A percentile compares a stretch with the other conserved stretches of the same genome.
Evolutionary conservation across 176 grass and related monocot species (phyloP).

Genomic region (Lolium multiflorum): DNA sequence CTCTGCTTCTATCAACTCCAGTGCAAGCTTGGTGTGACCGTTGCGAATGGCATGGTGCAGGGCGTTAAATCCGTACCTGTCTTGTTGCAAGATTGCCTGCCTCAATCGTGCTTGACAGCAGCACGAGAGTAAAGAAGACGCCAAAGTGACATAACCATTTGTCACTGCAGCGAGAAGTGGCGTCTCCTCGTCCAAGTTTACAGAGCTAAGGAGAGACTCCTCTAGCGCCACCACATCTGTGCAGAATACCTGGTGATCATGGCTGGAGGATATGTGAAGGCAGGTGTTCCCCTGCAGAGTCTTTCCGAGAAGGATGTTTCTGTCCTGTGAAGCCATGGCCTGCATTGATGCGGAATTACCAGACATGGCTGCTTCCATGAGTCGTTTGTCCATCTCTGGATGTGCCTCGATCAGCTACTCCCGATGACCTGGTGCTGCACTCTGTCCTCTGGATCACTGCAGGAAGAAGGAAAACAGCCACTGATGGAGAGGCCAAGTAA

Average conservation of each 20-base stretch:
- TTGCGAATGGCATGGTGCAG: slow-evolving; percentile 15
- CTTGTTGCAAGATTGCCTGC: neutral
- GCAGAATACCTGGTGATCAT: neutral
- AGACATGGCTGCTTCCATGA: neutral
- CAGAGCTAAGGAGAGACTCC: neutral
- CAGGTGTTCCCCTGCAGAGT: slow-evolving; percentile 26
- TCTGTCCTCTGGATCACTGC: too few species aligned
- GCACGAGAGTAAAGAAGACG: neutral
- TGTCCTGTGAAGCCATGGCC: neutral
- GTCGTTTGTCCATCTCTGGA: neutral
- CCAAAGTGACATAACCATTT: neutral
- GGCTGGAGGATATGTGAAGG: slow-evolving; percentile 27
- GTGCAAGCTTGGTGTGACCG: neutral
- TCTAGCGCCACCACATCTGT: neutral
- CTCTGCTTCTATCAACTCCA: neutral
- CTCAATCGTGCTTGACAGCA: accelerated
- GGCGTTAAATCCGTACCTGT: neutral
- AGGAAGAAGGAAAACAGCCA: too few species aligned
- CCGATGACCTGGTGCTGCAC: too few species aligned
- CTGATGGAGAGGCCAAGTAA: too few species aligned
- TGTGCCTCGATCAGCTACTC: neutral
- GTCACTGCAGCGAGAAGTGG: neutral
- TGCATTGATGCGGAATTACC: neutral
- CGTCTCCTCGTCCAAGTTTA: neutral
- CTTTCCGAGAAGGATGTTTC: slow-evolving; percentile 12